A percentile compares a stretch with the other conserved stretches of the same genome.
Conservation (phyloP, 2,329 filamentous ascomycete species). For the Domatiomyces catenatus region DNA sequence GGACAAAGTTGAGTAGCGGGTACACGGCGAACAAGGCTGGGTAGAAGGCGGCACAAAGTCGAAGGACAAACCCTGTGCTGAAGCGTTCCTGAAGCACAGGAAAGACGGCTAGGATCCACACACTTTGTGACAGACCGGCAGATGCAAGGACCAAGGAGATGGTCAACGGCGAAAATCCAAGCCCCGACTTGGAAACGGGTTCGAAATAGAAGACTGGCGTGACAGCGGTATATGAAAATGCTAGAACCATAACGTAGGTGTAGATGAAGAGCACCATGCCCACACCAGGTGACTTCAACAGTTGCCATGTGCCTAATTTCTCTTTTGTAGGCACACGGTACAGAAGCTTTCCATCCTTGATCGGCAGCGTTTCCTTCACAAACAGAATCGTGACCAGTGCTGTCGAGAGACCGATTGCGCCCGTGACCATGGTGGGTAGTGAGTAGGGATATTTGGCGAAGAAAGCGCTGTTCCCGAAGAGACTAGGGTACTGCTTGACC, state of each 20-base stretch:
- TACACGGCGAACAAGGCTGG: constrained; percentile 46
- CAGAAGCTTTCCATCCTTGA: neutral
- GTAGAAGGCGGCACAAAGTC: constrained; percentile 42
- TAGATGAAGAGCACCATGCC: constrained; percentile 50
- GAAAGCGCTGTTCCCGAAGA: constrained; percentile 43
- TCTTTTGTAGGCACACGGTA: neutral
- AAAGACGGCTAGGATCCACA: constrained; percentile 58
- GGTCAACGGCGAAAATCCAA: constrained; percentile 43
- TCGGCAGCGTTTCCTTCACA: constrained; percentile 37
- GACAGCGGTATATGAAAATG: constrained; percentile 56
- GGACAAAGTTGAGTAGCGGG: constrained; percentile 42
- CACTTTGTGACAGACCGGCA: constrained; percentile 49
- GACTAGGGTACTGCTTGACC: constrained; percentile 42
- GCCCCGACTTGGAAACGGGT: constrained; percentile 45
- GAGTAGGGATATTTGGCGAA: constrained; percentile 52
- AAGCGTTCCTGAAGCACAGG: constrained; percentile 49
- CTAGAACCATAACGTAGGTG: constrained; percentile 51
- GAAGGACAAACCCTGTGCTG: constrained; percentile 52
- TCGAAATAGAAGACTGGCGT: constrained; percentile 56
- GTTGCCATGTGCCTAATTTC: constrained; percentile 8
- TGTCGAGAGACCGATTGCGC: constrained; percentile 37
- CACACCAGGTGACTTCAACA: constrained; percentile 51
- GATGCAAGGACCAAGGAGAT: constrained; percentile 54
- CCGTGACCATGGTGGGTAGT: constrained; percentile 46
- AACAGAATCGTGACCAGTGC: constrained; percentile 40